A percentile compares a stretch with the other conserved stretches of the same genome.
Evolutionary conservation across 768 basidiomycete genomes (phyloP).

Genomic region (Pleurotus sapidus): DNA sequence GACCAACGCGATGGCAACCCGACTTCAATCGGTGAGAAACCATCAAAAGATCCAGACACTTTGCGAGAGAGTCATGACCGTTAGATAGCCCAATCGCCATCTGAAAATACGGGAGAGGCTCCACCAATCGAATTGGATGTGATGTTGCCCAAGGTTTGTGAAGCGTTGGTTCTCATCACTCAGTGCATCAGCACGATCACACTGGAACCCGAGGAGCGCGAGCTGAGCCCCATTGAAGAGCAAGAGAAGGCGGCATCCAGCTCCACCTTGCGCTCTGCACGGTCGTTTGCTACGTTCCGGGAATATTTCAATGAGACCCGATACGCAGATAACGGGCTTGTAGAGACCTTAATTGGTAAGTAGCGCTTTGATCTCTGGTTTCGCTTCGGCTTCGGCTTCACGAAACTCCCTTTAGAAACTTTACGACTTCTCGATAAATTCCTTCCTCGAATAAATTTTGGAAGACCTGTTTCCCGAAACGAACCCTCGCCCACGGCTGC

Average conservation of each 20-base stretch:
- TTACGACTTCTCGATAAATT: conserved; percentile 77
- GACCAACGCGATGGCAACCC: conserved; percentile 2
- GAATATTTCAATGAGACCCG: conserved; percentile 41
- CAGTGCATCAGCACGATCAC: conserved; percentile 72
- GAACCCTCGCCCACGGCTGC: conserved; percentile 17
- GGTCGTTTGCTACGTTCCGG: conserved; percentile 14
- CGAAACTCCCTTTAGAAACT: conserved; percentile 45
- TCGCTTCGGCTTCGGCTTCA: conserved; percentile 12
- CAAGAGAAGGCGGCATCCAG: conserved; percentile 9
- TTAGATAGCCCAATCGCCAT: background rate
- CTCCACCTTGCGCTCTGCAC: background rate
- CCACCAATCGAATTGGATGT: conserved; percentile 53
- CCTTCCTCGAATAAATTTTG: conserved; percentile 82
- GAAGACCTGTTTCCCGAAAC: conserved; percentile 47
- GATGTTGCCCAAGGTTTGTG: conserved; percentile 74
- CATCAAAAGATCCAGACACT: conserved; percentile 1
- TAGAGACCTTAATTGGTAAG: conserved; percentile 61
- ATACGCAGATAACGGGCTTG: conserved; percentile 32
- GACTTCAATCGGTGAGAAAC: background rate
- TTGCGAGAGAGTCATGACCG: background rate
- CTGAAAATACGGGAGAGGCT: background rate
- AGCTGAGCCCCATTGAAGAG: conserved; percentile 17
- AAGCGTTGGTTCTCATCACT: conserved; percentile 73
- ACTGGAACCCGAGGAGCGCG: conserved; percentile 45
- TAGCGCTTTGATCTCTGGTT: conserved; percentile 6